Conservation (phyloP, 805 yeast genomes). For the Hanseniaspora mollemarum region DNA sequence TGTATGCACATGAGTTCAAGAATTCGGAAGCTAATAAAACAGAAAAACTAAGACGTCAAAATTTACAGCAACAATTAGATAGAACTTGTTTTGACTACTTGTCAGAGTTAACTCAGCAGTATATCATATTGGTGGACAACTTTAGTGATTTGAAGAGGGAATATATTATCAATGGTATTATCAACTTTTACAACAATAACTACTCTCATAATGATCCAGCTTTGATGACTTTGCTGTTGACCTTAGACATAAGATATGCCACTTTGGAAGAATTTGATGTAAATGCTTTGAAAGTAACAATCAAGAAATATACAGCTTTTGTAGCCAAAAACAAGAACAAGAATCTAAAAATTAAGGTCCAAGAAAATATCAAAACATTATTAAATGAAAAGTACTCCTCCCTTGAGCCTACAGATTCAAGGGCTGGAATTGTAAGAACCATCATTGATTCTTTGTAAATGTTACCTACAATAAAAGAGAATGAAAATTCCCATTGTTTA, state of each 20-base stretch:
- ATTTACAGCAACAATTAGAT: slow-evolving; percentile 18
- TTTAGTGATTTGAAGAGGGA: slow-evolving; percentile 60
- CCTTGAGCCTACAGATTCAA: slow-evolving; percentile 25
- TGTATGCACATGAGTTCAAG: slow-evolving; percentile 27
- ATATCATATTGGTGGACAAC: slow-evolving; percentile 51
- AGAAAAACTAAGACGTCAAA: slow-evolving; percentile 23
- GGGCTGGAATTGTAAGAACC: slow-evolving; percentile 25
- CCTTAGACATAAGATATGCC: slow-evolving; percentile 53
- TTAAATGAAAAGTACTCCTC: slow-evolving; percentile 30
- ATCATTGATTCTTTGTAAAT: slow-evolving; percentile 21
- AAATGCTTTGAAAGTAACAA: slow-evolving; percentile 51
- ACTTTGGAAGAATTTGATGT: slow-evolving; percentile 34
- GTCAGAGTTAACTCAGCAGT: slow-evolving; percentile 36
- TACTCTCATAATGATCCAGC: slow-evolving; percentile 23
- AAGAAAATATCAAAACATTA: slow-evolving; percentile 27
- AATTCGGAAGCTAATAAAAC: slow-evolving; percentile 26
- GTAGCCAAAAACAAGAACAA: slow-evolving; percentile 34
- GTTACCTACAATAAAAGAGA: background rate
- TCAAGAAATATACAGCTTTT: slow-evolving; percentile 59
- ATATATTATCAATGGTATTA: slow-evolving; percentile 54
- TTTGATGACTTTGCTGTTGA: slow-evolving; percentile 42
- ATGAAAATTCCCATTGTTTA: background rate
- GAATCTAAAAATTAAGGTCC: slow-evolving; percentile 30
- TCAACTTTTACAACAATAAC: slow-evolving; percentile 36
- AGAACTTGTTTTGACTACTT: slow-evolving; percentile 26